Evolutionary conservation across 768 basidiomycete species (phyloP).

Genomic region (Daedaleopsis nitida): DNA sequence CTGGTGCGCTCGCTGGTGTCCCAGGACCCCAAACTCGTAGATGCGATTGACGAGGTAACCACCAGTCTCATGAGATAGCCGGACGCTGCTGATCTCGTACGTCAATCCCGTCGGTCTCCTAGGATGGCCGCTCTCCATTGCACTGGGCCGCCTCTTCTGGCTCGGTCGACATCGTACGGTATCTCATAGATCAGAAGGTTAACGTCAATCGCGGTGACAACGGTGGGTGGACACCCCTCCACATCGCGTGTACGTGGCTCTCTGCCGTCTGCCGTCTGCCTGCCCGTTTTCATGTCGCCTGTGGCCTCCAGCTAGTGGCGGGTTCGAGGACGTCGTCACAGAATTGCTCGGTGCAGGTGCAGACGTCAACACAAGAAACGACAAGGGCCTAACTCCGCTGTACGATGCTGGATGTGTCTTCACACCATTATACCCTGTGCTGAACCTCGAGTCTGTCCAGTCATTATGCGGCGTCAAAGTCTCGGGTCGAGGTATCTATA

Average conservation of each 20-base stretch:
- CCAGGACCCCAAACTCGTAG: conserved; percentile 62
- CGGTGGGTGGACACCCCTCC: conserved; percentile 77
- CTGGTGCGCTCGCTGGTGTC: conserved; percentile 66
- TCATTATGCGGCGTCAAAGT: conserved; percentile 93
- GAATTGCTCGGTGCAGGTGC: conserved; percentile 84
- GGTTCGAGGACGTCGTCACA: conserved; percentile 70
- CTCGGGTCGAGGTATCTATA: conserved; percentile 69
- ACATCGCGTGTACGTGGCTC: conserved; percentile 64
- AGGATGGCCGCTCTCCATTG: conserved; percentile 83
- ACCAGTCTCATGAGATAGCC: conserved; percentile 5
- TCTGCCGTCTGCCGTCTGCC: neutral
- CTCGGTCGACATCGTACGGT: conserved; percentile 63
- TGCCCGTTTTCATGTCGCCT: neutral
- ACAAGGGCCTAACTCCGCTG: conserved; percentile 85
- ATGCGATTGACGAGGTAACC: conserved; percentile 62
- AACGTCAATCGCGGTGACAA: conserved; percentile 68
- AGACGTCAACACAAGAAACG: conserved; percentile 77
- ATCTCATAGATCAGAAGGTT: conserved; percentile 69
- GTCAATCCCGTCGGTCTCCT: neutral
- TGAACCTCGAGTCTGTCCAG: conserved; percentile 39
- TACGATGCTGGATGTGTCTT: conserved; percentile 38
- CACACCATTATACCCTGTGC: neutral
- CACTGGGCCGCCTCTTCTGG: conserved; percentile 86
- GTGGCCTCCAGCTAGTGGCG: conserved; percentile 67
- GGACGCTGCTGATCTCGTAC: neutral